Conservation (phyloP, 352 stramenopile species). For the Lagenidium sp. region DNA sequence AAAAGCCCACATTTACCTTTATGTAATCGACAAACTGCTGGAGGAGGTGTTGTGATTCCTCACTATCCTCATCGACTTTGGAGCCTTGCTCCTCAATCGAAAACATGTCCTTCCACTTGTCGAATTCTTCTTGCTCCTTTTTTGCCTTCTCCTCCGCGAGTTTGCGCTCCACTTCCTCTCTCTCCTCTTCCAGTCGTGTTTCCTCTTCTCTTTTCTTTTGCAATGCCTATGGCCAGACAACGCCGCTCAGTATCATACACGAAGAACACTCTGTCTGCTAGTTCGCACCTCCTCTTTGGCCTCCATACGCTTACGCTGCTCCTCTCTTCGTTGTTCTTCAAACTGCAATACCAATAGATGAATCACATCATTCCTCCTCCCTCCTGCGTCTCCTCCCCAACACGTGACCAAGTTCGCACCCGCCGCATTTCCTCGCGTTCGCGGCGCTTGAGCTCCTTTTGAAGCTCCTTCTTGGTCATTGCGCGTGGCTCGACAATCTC, state of each 20-base stretch:
- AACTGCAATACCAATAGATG: conserved; percentile 26
- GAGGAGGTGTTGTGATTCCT: conserved; percentile 51
- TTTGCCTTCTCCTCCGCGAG: conserved; percentile 38
- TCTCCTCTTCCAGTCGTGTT: conserved; percentile 25
- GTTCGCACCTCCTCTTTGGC: conserved; percentile 39
- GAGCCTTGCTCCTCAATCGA: conserved; percentile 54
- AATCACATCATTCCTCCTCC: no score
- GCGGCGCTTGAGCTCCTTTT: conserved; percentile 69
- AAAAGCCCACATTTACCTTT: no score
- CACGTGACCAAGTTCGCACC: no score
- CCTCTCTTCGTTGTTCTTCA: conserved; percentile 55
- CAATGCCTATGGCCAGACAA: conserved; percentile 8
- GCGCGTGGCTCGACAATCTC: conserved; percentile 30
- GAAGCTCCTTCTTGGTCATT: conserved; percentile 71
- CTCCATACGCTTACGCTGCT: conserved; percentile 34
- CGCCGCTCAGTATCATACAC: no score
- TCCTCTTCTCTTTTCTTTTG: conserved; percentile 59
- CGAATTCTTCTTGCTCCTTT: conserved; percentile 66
- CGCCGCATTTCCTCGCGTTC: conserved; percentile 66
- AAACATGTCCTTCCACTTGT: conserved; percentile 74
- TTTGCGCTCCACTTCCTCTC: conserved; percentile 35
- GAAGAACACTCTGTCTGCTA: no score
- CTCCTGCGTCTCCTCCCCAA: no score
- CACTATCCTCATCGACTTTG: conserved; percentile 37
- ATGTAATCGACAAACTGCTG: conserved; percentile 72